Evolutionary conservation across 192 early-diverging fungal genomes (phyloP).

Genomic region (Gorgonomyces haynaldii): DNA sequence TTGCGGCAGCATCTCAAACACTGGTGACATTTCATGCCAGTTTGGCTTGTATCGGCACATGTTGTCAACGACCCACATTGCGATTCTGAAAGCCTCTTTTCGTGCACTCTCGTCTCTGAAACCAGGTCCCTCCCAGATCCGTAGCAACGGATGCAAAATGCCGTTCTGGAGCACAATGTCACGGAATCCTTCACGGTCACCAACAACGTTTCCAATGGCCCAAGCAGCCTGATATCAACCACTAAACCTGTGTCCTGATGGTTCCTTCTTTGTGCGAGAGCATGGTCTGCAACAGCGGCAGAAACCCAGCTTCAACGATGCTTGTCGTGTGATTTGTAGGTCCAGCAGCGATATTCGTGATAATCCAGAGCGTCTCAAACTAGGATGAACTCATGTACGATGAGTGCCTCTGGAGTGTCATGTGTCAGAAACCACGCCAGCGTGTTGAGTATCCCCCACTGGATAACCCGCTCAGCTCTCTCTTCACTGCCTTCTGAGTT

Average conservation of each 20-base stretch:
- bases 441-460: background rate
- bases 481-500: slow-evolving; percentile 5
- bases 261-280: background rate
- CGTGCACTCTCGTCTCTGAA: background rate
- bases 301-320: slow-evolving; percentile 1
- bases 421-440: slow-evolving; percentile 1
- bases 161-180: background rate
- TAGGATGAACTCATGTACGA: slow-evolving; percentile 1
- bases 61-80: slow-evolving; percentile 10
- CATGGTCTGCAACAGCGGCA: background rate
- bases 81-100: background rate
- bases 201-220: slow-evolving; percentile 9
- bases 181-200: slow-evolving; percentile 9
- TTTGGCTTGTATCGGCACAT: slow-evolving; percentile 11
- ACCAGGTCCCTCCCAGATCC: background rate
- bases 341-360: slow-evolving; percentile 10
- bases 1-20: slow-evolving; percentile 3
- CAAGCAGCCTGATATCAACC: background rate
- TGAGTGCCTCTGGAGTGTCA: background rate
- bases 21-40: slow-evolving; percentile 8
- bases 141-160: background rate
- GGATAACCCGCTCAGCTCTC: background rate
- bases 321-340: slow-evolving; percentile 5
- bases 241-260: background rate
- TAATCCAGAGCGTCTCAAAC: slow-evolving; percentile 9